Evolutionary conservation across 306 rosid species (phyloP).

Genomic region (Cercis canadensis): DNA sequence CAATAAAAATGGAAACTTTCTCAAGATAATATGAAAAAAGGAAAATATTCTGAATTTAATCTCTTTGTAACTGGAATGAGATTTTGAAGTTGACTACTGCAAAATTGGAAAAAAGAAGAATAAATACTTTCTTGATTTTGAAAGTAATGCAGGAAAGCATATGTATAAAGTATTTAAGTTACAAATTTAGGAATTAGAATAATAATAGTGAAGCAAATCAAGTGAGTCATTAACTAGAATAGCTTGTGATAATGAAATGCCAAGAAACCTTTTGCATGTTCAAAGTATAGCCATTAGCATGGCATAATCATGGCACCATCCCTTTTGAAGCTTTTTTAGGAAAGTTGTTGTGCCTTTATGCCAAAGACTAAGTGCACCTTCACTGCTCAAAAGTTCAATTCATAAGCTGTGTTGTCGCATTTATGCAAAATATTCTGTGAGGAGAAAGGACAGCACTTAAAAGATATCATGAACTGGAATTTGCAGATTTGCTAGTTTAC

Average conservation of each 20-base stretch:
- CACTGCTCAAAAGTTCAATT: constrained; percentile 38
- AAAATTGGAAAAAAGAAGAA: no score
- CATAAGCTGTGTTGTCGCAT: no score
- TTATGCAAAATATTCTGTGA: no score
- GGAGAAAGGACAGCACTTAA: no score
- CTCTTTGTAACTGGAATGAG: no score
- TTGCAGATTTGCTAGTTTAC: constrained; percentile 40
- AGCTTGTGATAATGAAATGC: no score
- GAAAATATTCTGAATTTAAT: no score
- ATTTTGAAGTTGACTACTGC: no score
- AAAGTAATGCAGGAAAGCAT: no score
- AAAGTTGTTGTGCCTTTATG: constrained; percentile 16
- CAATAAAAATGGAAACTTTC: no score
- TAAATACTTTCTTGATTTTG: no score
- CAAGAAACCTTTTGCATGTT: constrained; percentile 4
- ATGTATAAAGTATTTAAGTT: not conserved
- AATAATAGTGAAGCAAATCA: constrained; percentile 32
- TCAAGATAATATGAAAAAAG: no score
- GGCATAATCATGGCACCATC: not conserved
- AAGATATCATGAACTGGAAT: constrained; percentile 12
- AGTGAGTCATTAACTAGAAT: constrained; percentile 34
- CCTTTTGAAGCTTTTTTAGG: not conserved
- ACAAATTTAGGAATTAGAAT: constrained; percentile 16
- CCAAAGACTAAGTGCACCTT: constrained; percentile 41
- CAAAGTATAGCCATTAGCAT: constrained; percentile 19